These are phyloP conservation scores for Starmera quercuum DNA, from an alignment of 805 yeast species.

Conservation along the genomic window DNA sequence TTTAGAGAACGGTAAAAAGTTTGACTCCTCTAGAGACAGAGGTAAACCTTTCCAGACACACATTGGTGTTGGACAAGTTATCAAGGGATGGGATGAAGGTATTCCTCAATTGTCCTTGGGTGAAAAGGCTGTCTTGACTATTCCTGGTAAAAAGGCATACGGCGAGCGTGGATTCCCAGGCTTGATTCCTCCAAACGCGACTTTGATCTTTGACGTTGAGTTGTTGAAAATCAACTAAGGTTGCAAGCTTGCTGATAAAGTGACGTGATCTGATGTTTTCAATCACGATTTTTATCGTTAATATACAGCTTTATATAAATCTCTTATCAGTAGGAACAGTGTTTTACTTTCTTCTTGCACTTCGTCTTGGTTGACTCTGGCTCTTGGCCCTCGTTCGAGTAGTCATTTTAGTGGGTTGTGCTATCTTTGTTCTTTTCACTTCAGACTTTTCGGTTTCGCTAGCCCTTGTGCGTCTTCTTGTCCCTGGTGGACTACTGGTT, in stretches of 20 bases:
- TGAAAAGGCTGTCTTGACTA: conserved; percentile 85
- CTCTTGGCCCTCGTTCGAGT: conserved; percentile 6
- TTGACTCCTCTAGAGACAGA: conserved; percentile 92
- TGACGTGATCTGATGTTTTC: not conserved
- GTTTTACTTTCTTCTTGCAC: conserved; percentile 5
- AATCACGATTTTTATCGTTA: too few relatives aligned
- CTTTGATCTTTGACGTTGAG: conserved; percentile 81
- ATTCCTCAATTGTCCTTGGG: conserved; percentile 90
- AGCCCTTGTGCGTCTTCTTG: conserved; percentile 4
- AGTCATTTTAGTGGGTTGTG: conserved; percentile 8
- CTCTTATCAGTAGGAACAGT: too few relatives aligned
- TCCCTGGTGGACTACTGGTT: conserved; percentile 1
- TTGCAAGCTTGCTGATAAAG: not conserved
- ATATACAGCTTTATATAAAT: too few relatives aligned
- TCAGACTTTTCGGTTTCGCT: conserved; percentile 7
- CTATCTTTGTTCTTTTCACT: conserved; percentile 11
- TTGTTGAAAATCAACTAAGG: conserved; percentile 38
- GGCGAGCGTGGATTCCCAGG: conserved; percentile 96
- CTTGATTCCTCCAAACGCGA: conserved; percentile 92
- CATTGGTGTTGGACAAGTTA: conserved; percentile 95
- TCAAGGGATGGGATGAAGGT: conserved; percentile 94
- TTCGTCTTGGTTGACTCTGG: conserved; percentile 9
- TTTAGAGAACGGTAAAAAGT: conserved; percentile 89
- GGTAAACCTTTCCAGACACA: conserved; percentile 90
- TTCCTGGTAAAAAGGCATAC: conserved; percentile 90